A percentile compares a stretch with the other conserved stretches of the same genome.
Conservation (phyloP, 441 rosid species). For the Bocquillonia castaneifolia region DNA sequence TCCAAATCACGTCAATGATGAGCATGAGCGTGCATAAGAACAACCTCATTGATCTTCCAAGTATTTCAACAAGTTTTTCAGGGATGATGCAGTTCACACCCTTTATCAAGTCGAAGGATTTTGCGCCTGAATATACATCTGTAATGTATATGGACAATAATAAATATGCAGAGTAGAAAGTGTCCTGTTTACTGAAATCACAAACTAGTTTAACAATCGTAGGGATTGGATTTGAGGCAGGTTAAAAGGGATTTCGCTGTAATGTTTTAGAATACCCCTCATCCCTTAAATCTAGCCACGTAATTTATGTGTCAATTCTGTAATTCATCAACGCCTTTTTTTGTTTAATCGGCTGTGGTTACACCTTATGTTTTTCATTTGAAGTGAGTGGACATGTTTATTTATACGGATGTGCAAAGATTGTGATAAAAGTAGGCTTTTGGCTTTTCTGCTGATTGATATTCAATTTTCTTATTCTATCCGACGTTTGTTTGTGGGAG, state of each 20-base stretch:
- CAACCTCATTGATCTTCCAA: neutral
- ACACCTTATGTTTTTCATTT: neutral
- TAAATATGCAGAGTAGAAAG: constrained; percentile 26
- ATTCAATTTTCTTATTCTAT: too few relatives aligned
- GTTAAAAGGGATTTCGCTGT: constrained; percentile 25
- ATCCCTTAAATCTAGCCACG: constrained; percentile 11
- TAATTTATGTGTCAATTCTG: constrained; percentile 8
- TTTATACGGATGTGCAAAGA: neutral
- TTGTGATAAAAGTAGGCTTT: neutral
- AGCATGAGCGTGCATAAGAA: constrained; percentile 51
- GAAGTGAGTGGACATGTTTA: neutral
- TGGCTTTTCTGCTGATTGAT: too few relatives aligned
- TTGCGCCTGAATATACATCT: constrained; percentile 20
- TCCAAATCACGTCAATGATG: constrained; percentile 60
- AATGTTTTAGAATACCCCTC: constrained; percentile 21
- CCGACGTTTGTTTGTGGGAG: too few relatives aligned
- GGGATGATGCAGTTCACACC: constrained; percentile 9
- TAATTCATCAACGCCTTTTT: neutral
- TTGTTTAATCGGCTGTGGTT: neutral
- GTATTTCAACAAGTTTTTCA: constrained; percentile 6
- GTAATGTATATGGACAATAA: constrained; percentile 35
- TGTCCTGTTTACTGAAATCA: constrained; percentile 15
- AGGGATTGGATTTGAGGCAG: constrained; percentile 22
- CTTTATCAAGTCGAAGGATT: constrained; percentile 19
- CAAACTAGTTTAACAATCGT: constrained; percentile 24